Conservation (phyloP, 805 yeast genomes). For the Cyberlindnera maritima region DNA sequence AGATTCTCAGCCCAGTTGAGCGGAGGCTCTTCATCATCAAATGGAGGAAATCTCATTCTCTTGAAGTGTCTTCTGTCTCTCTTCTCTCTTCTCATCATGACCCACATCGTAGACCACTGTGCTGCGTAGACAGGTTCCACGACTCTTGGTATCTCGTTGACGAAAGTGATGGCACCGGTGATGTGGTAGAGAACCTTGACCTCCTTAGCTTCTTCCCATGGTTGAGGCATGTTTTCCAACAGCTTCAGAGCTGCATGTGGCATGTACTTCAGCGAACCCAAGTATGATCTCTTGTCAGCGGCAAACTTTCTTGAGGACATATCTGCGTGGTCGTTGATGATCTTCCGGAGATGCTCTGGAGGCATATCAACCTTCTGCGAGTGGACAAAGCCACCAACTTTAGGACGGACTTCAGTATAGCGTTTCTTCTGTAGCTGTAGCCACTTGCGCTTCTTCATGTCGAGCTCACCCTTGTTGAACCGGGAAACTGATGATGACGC, state of each 20-base stretch:
- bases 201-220: constrained; percentile 89
- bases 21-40: constrained; percentile 97
- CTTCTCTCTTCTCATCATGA: constrained; percentile 90
- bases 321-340: constrained; percentile 81
- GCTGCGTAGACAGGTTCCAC: constrained; percentile 89
- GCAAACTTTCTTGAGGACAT: constrained; percentile 76
- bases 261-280: constrained; percentile 90
- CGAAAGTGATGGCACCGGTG: constrained; percentile 94
- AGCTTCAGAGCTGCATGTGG: constrained; percentile 93
- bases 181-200: constrained; percentile 87
- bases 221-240: constrained; percentile 96
- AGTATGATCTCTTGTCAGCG: constrained; percentile 79
- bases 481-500: constrained; percentile 19
- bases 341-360: constrained; percentile 86
- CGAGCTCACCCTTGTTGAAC: constrained; percentile 31
- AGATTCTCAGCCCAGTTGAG: constrained; percentile 78
- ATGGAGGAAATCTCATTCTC: constrained; percentile 91
- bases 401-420: constrained; percentile 36
- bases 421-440: constrained; percentile 57
- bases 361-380: constrained; percentile 81
- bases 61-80: constrained; percentile 86
- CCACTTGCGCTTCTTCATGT: constrained; percentile 56
- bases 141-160: constrained; percentile 87
- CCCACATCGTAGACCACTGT: constrained; percentile 95
- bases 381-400: constrained; percentile 46